Base-by-base conservation (phyloP, 1,284 basidiomycete genomes). In the Sanghuangporus sanghuang region DNA sequence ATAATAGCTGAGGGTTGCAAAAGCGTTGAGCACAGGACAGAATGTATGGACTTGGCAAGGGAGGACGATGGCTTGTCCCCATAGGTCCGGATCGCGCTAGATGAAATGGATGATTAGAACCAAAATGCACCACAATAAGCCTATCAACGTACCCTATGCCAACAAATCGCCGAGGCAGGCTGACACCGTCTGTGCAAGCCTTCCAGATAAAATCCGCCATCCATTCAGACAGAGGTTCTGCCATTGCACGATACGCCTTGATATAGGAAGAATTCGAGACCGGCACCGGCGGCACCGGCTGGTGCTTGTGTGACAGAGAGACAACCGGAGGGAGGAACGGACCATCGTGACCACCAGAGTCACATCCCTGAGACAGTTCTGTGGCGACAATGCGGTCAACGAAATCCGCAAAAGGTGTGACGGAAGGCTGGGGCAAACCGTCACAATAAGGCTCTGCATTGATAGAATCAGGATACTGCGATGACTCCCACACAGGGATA, bases 1-100 rank as follows among this genome's bases (percentile, higher is more conserved):
- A 93, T 80, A 59, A 94, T 82, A 27, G 87, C 90, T 3, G 90
- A 90, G 0, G 91, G 90, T 69, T 92, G 89, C 57, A 95, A 79
- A 48, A 92, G 78, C 27, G 92, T 95, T 6, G 90, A 90, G 62
- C 91, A 79, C 64, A 92, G 71, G 68, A 92, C 75, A 7, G 86
- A 87, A 69, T 90, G 89, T 38, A 89, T 80, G 9, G 85, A 83
- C n/a, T 79, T 74, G n/a, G 82, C 78, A 62, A 92, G 76, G 68
- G 82, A 77, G 56, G 71, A 73, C 0, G 86, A 86, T 36, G 84
- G 82, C 63, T 73, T 69, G 64, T 68, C 72, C 49, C 84, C 67
- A 71, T 82, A 81, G 61, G 76, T 72, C 68, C 78, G 71, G 62
- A 72, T 63, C 64, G 74, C 64, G 69, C 73, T 71, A 67, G 75